Evolutionary conservation across 495 filamentous ascomycete genomes (phyloP).

Genomic region (Beverwykella pulmonaria): DNA sequence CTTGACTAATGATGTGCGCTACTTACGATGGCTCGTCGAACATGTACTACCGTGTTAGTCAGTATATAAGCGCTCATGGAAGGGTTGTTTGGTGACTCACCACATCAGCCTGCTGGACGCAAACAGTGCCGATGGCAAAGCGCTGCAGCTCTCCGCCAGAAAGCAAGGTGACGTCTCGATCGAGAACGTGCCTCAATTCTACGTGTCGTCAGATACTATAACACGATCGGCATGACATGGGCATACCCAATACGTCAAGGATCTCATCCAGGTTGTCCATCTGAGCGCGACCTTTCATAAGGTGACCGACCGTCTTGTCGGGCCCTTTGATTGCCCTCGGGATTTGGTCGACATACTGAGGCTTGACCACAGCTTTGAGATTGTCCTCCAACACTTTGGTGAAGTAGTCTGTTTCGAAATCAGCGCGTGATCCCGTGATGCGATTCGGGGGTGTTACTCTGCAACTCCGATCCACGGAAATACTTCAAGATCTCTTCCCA

Average conservation of each 20-base stretch:
- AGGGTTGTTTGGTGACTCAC: conserved; percentile 5
- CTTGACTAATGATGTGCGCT: neutral
- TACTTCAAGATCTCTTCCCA: conserved; percentile 99
- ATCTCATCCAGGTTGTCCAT: conserved; percentile 85
- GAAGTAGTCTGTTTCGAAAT: conserved; percentile 75
- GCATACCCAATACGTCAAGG: conserved; percentile 71
- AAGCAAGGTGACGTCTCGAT: conserved; percentile 83
- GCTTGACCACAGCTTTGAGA: conserved; percentile 95
- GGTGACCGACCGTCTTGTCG: conserved; percentile 71
- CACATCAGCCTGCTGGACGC: conserved; percentile 95
- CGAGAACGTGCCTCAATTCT: conserved; percentile 84
- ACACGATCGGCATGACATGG: neutral
- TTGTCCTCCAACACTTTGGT: conserved; percentile 97
- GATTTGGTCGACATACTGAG: conserved; percentile 98
- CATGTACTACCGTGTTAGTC: conserved; percentile 73
- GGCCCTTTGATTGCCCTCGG: conserved; percentile 83
- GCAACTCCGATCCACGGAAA: conserved; percentile 94
- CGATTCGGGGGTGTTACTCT: conserved; percentile 65
- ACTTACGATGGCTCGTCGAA: conserved; percentile 87
- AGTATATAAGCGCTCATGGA: conserved; percentile 20
- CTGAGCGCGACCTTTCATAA: conserved; percentile 73
- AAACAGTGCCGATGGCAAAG: conserved; percentile 93
- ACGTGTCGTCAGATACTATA: conserved; percentile 38
- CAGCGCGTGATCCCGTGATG: conserved; percentile 14
- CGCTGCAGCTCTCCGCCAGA: conserved; percentile 98